Conservation (phyloP, 2,329 filamentous ascomycete species). For the Pseudogymnoascus sp. region DNA sequence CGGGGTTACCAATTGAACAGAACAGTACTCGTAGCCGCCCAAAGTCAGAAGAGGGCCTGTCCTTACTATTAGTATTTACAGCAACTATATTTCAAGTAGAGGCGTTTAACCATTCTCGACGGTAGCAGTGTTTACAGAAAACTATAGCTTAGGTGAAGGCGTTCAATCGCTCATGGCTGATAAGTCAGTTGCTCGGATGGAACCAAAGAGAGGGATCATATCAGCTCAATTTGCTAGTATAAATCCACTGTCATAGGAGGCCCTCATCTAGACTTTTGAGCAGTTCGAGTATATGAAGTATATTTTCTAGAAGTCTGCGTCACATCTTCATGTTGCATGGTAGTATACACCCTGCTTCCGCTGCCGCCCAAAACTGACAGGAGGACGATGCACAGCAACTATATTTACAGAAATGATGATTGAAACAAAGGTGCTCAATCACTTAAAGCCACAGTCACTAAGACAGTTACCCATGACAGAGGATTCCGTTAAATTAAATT, state of each 20-base stretch:
- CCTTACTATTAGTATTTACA: background rate
- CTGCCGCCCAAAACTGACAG: background rate
- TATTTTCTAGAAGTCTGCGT: background rate
- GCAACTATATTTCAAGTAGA: background rate
- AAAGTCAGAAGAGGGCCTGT: background rate
- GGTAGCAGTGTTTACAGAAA: background rate
- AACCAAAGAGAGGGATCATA: background rate
- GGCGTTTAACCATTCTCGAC: background rate
- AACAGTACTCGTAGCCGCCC: background rate
- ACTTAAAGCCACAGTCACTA: background rate
- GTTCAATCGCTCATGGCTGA: background rate
- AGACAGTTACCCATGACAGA: background rate
- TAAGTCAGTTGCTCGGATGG: background rate
- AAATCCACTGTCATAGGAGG: background rate
- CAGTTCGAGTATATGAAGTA: background rate
- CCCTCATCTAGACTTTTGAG: background rate
- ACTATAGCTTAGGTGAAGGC: background rate
- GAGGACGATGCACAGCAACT: background rate
- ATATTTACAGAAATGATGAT: background rate
- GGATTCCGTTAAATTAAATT: background rate
- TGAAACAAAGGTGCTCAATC: background rate
- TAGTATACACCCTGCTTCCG: background rate
- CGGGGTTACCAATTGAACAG: background rate
- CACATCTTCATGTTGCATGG: background rate
- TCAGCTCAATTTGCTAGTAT: background rate